Base-by-base conservation (phyloP, 306 rosid species). In the Quercus agrifolia region DNA sequence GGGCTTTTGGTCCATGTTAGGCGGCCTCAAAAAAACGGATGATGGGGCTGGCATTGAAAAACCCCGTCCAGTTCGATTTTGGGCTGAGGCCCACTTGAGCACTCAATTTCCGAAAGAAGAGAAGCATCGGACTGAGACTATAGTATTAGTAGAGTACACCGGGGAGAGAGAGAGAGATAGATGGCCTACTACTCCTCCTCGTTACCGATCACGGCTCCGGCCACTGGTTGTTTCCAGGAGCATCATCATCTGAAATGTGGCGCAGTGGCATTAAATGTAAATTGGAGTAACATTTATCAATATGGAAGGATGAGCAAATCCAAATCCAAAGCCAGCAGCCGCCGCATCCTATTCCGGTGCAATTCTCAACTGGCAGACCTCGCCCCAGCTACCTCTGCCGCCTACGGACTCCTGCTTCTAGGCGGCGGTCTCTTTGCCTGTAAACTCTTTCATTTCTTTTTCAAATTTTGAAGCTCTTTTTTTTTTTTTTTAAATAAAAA, bases 371-470 rank as follows among this genome's bases (percentile, higher is more conserved):
- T 78, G 49, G 79, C 76, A 0, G 82, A 56, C 19, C 63, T 66
- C 4, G 76, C 75, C 30, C 67, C 81, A 3, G 52, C 82, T 18
- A 67, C 76, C 38, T 77, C 85, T 20, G 66, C 76, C 4, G 46
- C 75, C 18, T 82, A 82, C 59, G 82, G 79, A 4, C 35, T 82
- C 46, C 66, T 82, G 10, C 79, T 78, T 21, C 76, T 74, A 62
- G 20, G 71, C 72, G 85, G 85, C 18, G 82, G 85, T 15, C 59
- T 73, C 58, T 82, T 72, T 21, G 85, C 79, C 27, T 78, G 82
- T 78, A 46, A 63, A 62, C 21, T 31, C 7, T 49, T 11, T 49
- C 4, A 74, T 56, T 10, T 13, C 62, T 14, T 41, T 41, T 13
- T 7, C 2, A 3, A 5, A 52, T 30, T n/a, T 31, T 46, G 23